Percentiles rank a stretch among this genome's conserved stretches.
Conservation (phyloP, 305 asterid genomes). For the Solanum hybrid region DNA sequence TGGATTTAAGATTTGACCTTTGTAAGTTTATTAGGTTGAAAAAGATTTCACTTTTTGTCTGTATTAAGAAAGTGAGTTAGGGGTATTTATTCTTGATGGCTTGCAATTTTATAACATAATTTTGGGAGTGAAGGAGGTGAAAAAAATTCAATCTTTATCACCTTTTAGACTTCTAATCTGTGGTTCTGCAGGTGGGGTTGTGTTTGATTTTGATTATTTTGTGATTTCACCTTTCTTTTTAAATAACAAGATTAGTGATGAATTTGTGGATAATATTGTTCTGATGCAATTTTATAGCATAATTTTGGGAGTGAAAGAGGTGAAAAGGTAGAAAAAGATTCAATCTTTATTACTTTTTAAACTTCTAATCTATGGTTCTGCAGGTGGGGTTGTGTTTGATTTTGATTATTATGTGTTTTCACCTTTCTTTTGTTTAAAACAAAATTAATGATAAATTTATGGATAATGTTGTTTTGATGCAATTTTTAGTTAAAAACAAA, state of each 20-base stretch:
- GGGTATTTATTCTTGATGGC: conserved; percentile 6
- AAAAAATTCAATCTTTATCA: conserved; percentile 5
- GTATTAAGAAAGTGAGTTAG: neutral
- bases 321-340: conserved; percentile 1
- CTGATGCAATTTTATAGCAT: neutral
- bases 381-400: conserved; percentile 4
- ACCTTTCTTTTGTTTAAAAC: neutral
- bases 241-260: neutral
- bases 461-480: neutral
- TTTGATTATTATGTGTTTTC: neutral
- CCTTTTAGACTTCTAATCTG: neutral
- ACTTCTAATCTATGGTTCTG: neutral
- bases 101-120: neutral
- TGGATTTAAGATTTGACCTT: conserved; percentile 12
- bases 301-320: conserved; percentile 7
- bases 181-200: conserved; percentile 6
- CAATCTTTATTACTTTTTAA: conserved; percentile 1
- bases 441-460: neutral
- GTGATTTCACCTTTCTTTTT: neutral
- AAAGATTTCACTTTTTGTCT: neutral
- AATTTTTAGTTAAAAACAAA: neutral
- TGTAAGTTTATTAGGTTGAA: neutral
- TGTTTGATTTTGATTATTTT: neutral
- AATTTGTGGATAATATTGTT: neutral
- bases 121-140: conserved; percentile 8